Conservation (phyloP, 331 rosid species). For the Acacia concinna region DNA sequence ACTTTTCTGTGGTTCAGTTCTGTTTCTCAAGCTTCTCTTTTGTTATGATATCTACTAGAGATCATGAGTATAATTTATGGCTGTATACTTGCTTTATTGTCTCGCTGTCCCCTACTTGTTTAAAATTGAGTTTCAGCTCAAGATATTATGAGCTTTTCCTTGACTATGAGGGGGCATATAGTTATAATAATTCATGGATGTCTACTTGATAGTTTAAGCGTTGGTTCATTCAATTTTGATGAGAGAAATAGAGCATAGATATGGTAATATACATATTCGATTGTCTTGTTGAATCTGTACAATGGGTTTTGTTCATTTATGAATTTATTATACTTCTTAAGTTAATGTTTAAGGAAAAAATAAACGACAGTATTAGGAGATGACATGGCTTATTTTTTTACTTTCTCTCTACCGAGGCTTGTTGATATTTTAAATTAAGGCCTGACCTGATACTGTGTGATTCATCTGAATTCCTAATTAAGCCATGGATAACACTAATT, state of each 20-base stretch:
- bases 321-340: background rate
- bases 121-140: background rate
- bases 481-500: background rate
- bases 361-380: background rate
- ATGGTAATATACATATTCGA: background rate
- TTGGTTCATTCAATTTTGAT: slow-evolving; percentile 4
- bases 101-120: background rate
- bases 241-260: background rate
- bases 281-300: slow-evolving; percentile 15
- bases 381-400: background rate
- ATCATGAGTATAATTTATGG: background rate
- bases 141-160: background rate
- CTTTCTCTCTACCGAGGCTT: background rate
- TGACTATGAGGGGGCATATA: background rate
- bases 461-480: slow-evolving; percentile 12
- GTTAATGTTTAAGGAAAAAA: background rate
- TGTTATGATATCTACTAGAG: background rate
- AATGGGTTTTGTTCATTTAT: slow-evolving; percentile 13
- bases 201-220: background rate
- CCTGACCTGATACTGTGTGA: background rate
- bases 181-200: background rate
- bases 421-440: slow-evolving; percentile 17
- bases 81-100: background rate
- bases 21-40: background rate
- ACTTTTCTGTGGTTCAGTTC: slow-evolving; percentile 21